Evolutionary conservation across 2,329 filamentous ascomycete species (phyloP), one percentile per base, ranked within the genome.

Genomic region (Xenoacremonium recifei): DNA sequence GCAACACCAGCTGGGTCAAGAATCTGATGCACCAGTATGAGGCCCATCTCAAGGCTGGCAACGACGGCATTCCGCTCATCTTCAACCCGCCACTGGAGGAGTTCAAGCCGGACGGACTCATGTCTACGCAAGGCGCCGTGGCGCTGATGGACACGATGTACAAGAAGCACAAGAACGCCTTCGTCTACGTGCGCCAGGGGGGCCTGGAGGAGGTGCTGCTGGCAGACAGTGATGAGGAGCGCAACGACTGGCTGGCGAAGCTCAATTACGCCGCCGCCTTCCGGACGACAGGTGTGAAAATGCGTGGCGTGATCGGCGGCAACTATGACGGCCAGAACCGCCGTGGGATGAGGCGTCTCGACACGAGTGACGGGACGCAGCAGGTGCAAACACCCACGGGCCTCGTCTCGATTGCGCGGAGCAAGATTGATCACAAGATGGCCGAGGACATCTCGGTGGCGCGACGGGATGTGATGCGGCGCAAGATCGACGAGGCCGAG

Each of bases 221-320:
- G 15, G 92, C 93, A 5, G 91, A 96, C 55, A 89, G 82, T 39
- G 93, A 99, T 57, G 74, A 81, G 2, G 93, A 99, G 57, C 84
- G 95, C 77, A 95, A 96, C 57, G 93, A 99, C 61, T 99, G 93
- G 93, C 73, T 99, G 20, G 88, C 87, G 6, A 93, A 96, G 59
- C 78, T 99, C 46, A 99, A 99, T 63, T 97, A 97, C 61, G 92
- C 92, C 23, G 91, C 93, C 7, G 89, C 93, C 1, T 97, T 97
- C 64, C 81, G 89, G 53, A 95, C 90, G 1, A 89, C 91, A 5
- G 91, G 92, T 11, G 89, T 97, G 5, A 81, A 89, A 32, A 95
- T 96, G 75, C 81, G 92, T 54, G 91, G 90, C 17, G 85, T 96
- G 42, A 78, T 93, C 39, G 90, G 88, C 11, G 86, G 85, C 5